A percentile compares a stretch with the other conserved stretches of the same genome.
phyloP scores from a whole-genome alignment of 169 alveolate species.

The Neospora caninum region DNA sequence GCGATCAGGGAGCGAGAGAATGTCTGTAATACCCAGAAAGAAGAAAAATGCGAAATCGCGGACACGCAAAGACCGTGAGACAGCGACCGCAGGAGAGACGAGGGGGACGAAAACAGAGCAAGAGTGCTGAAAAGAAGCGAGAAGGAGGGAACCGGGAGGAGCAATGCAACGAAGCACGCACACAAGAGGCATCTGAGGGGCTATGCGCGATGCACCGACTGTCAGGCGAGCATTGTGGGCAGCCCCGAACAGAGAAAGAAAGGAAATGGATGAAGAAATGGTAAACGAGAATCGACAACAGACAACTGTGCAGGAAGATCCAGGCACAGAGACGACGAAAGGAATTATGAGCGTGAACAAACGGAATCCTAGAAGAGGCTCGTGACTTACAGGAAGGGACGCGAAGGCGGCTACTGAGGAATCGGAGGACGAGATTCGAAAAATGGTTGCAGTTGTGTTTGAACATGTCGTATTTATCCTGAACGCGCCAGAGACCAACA shows the following conservation, averaged over 20 bases:
- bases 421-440: slow-evolving; percentile 36
- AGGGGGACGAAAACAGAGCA: neutral
- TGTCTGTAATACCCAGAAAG: slow-evolving; percentile 34
- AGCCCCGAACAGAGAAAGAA: neutral
- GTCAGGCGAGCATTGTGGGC: neutral
- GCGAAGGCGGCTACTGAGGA: neutral
- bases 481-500: neutral
- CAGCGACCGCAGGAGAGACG: neutral
- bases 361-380: neutral
- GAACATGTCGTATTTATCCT: slow-evolving; percentile 52
- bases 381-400: slow-evolving; percentile 2
- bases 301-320: neutral
- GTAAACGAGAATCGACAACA: neutral
- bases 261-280: neutral
- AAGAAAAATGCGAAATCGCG: neutral
- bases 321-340: neutral
- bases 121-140: neutral
- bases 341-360: neutral
- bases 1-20: slow-evolving; percentile 53
- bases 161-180: neutral
- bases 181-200: neutral
- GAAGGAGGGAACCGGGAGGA: neutral
- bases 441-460: slow-evolving; percentile 57
- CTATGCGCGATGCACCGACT: neutral
- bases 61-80: neutral